Base-by-base conservation (phyloP, 305 asterid species). In the Fraxinus baroniana region DNA sequence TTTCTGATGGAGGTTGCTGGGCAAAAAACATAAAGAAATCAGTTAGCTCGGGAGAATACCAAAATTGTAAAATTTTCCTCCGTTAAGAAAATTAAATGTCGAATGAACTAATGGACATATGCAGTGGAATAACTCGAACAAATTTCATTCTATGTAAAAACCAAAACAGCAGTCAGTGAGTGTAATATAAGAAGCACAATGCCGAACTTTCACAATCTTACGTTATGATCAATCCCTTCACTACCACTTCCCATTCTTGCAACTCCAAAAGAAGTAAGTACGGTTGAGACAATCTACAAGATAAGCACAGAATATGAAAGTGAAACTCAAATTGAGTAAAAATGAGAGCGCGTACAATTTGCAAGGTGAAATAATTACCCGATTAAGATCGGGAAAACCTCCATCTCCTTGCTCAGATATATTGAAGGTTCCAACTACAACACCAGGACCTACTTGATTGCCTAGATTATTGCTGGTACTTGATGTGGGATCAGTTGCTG, bases 371-470 rank as follows among this genome's bases (percentile, higher is more conserved):
- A 72, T 79, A 73, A 80, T 86, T 92, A 95, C 99, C 86, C 95
- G 94, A 85, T 91, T 91, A 57, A 94, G 84, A 86, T 92, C 96
- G 79, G 94, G 95, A 78, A 94, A 89, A 83, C 89, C 84, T 83
- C 96, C 97, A 86, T 93, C 97, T 66, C 90, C 94, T 72, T 91
- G 98, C 80, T 94, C 99, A 62, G 97, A 89, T 84, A 94, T 77
- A 84, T 92, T 92, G 85, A 94, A 95, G 87, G 97, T 91, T 66
- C 97, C 97, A 84, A 95, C 94, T 78, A 95, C 86, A 89, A 91
- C 85, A 74, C 93, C 90, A 71, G 97, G 93, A 81, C 93, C 86
- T 60, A 22, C 86, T 84, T 89, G 86, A 83, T 80, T 83, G 46
- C 93, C 90, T 46, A 88, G 85, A 83, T 77, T 83, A 80, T 84